Evolutionary conservation across 768 basidiomycete species (phyloP).

Genomic region (Polyporus arcularius): DNA sequence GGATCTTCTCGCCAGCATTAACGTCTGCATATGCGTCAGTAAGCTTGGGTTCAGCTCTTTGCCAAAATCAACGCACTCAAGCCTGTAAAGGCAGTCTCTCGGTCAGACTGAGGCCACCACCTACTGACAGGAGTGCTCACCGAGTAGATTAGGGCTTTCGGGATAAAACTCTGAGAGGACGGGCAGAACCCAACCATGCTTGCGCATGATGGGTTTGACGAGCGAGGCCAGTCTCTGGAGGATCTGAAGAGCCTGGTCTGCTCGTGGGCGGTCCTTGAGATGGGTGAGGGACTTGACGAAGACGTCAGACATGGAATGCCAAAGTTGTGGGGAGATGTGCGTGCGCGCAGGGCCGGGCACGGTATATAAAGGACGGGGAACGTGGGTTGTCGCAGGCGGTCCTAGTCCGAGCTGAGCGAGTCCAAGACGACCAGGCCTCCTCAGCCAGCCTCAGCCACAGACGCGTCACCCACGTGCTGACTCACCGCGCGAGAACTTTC

Average conservation of each 20-base stretch:
- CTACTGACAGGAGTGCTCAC: conserved; percentile 42
- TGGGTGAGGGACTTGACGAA: conserved; percentile 71
- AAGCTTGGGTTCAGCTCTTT: conserved; percentile 13
- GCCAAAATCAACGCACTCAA: conserved; percentile 35
- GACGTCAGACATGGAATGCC: conserved; percentile 48
- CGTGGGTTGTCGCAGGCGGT: not conserved
- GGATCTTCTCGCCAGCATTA: conserved; percentile 80
- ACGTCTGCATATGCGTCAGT: conserved; percentile 50
- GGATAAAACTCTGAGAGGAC: conserved; percentile 90
- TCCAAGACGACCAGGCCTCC: not conserved
- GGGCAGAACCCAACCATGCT: conserved; percentile 77
- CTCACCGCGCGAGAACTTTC: not conserved
- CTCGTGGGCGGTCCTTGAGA: conserved; percentile 65
- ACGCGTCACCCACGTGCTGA: conserved; percentile 9
- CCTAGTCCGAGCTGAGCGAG: not conserved
- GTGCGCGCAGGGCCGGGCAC: not conserved
- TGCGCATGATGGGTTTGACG: conserved; percentile 94
- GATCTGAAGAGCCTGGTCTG: conserved; percentile 66
- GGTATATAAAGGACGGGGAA: not conserved
- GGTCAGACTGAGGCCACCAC: conserved; percentile 8
- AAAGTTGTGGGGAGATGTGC: not conserved
- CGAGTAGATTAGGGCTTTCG: conserved; percentile 66
- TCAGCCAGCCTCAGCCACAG: conserved; percentile 8
- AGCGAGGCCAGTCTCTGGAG: conserved; percentile 72
- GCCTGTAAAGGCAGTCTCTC: conserved; percentile 26